These are phyloP conservation scores for Knoxia roxburghii DNA, from an alignment of 257 asterid species.

Conservation along the genomic window DNA sequence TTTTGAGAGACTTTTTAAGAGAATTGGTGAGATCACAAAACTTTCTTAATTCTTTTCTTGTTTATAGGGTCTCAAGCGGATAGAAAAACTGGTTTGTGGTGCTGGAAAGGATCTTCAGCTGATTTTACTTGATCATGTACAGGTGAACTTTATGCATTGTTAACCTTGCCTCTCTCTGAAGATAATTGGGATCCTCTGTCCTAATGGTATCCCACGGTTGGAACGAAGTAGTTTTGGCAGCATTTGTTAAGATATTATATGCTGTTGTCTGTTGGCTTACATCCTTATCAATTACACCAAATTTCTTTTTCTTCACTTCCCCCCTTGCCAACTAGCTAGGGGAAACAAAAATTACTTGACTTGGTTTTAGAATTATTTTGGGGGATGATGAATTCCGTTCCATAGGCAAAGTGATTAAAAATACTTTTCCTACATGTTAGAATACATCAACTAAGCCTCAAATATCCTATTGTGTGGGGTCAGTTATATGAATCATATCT, in stretches of 20 bases:
- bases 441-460: no score
- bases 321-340: no score
- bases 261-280: no score
- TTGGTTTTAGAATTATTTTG: not conserved
- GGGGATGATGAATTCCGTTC: not conserved
- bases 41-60: conserved; percentile 18
- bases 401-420: not conserved
- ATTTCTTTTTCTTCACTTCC: no score
- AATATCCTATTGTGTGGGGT: no score
- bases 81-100: conserved; percentile 67
- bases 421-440: no score
- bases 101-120: conserved; percentile 93
- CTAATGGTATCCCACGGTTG: not conserved
- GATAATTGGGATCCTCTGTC: not conserved
- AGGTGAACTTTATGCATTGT: conserved; percentile 39
- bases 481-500: no score
- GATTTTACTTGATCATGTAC: conserved; percentile 74
- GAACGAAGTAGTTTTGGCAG: not conserved
- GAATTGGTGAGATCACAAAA: not conserved
- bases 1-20: conserved; percentile 12
- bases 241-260: no score
- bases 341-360: not conserved
- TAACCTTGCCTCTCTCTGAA: not conserved
- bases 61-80: conserved; percentile 78
- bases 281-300: no score